phyloP scores from a whole-genome alignment of 108 stramenopile genomes.

The Ochromonas danica region DNA sequence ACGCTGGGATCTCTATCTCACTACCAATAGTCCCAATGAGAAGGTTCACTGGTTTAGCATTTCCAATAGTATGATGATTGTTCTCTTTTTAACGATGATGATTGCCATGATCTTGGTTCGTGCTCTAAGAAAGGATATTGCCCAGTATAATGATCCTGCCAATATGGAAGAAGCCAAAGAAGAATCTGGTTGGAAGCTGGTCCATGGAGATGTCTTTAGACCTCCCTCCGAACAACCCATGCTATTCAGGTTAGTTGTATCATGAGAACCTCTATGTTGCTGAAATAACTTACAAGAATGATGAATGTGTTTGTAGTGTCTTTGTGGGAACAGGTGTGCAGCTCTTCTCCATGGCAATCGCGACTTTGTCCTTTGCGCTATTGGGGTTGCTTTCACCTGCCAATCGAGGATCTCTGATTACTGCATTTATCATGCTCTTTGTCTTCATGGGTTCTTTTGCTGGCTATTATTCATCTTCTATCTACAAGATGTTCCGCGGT shows the following conservation, averaged over 20 bases:
- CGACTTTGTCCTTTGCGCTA: conserved; percentile 86
- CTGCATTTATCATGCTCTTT: conserved; percentile 92
- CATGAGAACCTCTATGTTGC: not conserved
- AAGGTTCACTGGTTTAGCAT: conserved; percentile 99
- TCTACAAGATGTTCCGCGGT: conserved; percentile 98
- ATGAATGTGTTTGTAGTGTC: conserved; percentile 45
- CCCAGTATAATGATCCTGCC: conserved; percentile 92
- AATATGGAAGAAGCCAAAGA: conserved; percentile 72
- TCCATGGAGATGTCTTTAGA: conserved; percentile 95
- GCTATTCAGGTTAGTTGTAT: conserved; percentile 29
- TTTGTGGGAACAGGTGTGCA: conserved; percentile 87
- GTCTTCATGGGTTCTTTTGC: conserved; percentile 86
- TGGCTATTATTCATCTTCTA: conserved; percentile 82
- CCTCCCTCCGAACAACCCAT: conserved; percentile 59
- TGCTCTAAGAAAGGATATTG: conserved; percentile 89
- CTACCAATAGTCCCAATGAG: conserved; percentile 76
- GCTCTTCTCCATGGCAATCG: conserved; percentile 71
- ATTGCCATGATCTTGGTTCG: conserved; percentile 92
- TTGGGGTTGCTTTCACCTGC: conserved; percentile 91
- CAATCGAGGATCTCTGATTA: conserved; percentile 89
- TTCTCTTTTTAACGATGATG: conserved; percentile 80
- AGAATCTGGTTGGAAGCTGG: conserved; percentile 96
- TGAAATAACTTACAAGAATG: not conserved
- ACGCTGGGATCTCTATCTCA: conserved; percentile 98
- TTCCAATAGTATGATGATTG: conserved; percentile 97